Evolutionary conservation across 495 filamentous ascomycete genomes (phyloP).

Genomic region (Penicillium chermesinum): DNA sequence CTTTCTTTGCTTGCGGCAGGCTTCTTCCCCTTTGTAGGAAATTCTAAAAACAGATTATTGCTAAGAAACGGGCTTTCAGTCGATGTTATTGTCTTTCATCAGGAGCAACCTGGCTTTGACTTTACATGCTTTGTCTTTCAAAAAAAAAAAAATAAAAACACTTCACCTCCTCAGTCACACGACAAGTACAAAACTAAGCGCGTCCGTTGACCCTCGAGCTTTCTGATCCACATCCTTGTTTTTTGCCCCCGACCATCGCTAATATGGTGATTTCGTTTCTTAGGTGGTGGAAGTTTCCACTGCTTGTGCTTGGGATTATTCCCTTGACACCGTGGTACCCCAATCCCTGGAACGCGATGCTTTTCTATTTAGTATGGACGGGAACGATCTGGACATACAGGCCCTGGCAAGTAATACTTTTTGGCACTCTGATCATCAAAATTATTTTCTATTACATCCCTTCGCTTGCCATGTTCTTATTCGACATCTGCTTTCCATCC

Average conservation of each 20-base stretch:
- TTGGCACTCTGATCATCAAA: neutral
- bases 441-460: neutral
- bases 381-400: neutral
- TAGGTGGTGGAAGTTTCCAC: too few species aligned
- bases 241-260: too few species aligned
- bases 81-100: neutral
- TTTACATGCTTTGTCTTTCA: neutral
- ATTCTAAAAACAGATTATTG: neutral
- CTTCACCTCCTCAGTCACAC: neutral
- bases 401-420: neutral
- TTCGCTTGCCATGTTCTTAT: neutral
- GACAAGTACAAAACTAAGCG: neutral
- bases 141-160: neutral
- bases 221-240: too few species aligned
- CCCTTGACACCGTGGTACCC: neutral
- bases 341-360: neutral
- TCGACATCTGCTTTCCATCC: neutral
- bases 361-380: neutral
- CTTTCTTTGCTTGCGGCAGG: neutral
- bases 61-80: neutral
- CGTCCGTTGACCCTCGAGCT: neutral
- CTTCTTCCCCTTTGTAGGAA: neutral
- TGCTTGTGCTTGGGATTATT: too few species aligned
- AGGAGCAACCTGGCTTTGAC: too few species aligned
- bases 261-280: too few species aligned